Base-by-base conservation (phyloP, 2,329 filamentous ascomycete species). In the Madurella fahalii region DNA sequence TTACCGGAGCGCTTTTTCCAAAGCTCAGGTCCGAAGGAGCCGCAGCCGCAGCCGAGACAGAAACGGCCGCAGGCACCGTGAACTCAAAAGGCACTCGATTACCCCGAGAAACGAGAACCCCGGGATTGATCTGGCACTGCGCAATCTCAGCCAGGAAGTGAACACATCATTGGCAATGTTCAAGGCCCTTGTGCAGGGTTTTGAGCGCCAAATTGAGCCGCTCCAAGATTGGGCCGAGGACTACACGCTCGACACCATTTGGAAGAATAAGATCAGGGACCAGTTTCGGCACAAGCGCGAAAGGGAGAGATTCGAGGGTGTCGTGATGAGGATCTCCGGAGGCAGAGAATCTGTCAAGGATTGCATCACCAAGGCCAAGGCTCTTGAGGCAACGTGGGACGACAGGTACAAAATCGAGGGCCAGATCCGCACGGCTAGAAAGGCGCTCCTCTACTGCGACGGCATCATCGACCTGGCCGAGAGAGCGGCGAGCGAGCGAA, bases 191-290 rank as follows among this genome's bases (percentile, higher is more conserved):
- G n/a, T 56, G 13, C 39, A 53, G 15, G 50, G 40, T 20, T 63
- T 63, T 30, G 50, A 57, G 13, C 32, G 13, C 18, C 51, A 59
- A 30, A 41, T 54, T 1, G 31, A 47, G 15, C 17, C 43, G 4
- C 50, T 63, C 16, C 44, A 34, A 7, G 37, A 9, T 30, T 61
- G 57, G 57, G 57, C 53, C 2, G 59, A 60, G 15, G 53, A 53
- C 1, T 30, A 43, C 25, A 61, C 56, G 4, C 57, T 61, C 13
- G 57, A 58, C 40, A 55, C 20, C 2, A 30, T 60, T 15, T 61
- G 59, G 61, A 51, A 44, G 40, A 53, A 56, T 50, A 59, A 54
- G 40, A 46, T 58, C 17, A 56, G 37, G 39, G 40, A 53, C 42
- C 55, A 48, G 25, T 30, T 52, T 18, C 49, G 57, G 25, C 41